These are phyloP conservation scores for Astragalus membranaceus DNA, from an alignment of 306 rosid genomes.

Conservation along the genomic window DNA sequence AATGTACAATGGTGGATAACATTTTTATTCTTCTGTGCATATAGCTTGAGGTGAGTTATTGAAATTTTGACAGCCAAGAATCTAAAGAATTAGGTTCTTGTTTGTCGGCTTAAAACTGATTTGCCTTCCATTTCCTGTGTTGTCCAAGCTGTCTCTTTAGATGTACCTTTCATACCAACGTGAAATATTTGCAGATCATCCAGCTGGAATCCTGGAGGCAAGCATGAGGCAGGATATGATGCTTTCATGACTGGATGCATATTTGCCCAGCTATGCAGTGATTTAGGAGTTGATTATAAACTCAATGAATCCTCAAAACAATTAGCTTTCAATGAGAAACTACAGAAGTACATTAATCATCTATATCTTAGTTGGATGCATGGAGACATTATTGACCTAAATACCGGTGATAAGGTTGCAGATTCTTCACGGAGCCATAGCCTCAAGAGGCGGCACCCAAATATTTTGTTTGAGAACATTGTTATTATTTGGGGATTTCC, in stretches of 20 bases:
- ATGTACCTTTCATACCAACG: not conserved
- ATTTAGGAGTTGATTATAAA: conserved; percentile 64
- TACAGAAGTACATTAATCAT: conserved; percentile 58
- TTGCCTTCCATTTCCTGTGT: not conserved
- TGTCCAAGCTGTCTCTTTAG: not conserved
- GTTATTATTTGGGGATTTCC: conserved; percentile 81
- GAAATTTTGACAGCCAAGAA: not conserved
- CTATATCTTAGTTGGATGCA: conserved; percentile 75
- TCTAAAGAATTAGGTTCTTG: not conserved
- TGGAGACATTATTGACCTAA: conserved; percentile 70
- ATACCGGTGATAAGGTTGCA: conserved; percentile 44
- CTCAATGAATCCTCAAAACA: conserved; percentile 34
- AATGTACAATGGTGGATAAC: not conserved
- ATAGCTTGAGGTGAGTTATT: conserved; percentile 8
- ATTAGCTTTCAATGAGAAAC: conserved; percentile 51
- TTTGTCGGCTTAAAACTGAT: not conserved
- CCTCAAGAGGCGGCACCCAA: conserved; percentile 31
- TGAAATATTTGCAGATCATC: conserved; percentile 56
- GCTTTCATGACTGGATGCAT: conserved; percentile 96
- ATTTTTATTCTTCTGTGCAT: not conserved
- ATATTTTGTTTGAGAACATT: conserved; percentile 57
- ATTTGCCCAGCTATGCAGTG: conserved; percentile 73
- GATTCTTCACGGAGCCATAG: conserved; percentile 23
- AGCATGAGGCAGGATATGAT: conserved; percentile 96
- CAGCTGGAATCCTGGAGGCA: conserved; percentile 92